phyloP scores from a whole-genome alignment of 257 asterid genomes.

The Plantago elongata region DNA sequence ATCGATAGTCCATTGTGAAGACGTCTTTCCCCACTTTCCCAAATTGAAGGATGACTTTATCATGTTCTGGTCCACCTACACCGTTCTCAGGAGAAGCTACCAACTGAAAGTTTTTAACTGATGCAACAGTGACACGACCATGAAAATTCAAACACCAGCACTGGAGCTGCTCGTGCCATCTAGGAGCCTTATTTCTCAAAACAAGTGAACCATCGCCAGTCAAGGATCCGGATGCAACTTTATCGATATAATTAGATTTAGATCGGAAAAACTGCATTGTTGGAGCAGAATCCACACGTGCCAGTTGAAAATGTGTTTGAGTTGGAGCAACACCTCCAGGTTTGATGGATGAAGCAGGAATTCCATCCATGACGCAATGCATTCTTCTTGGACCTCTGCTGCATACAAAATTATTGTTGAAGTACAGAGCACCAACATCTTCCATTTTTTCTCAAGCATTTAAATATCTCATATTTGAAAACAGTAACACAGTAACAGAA shows the following conservation, averaged over 20 bases:
- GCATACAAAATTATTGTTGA: background rate
- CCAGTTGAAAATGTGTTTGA: constrained; percentile 46
- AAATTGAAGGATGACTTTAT: constrained; percentile 80
- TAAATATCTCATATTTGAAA: too few species aligned
- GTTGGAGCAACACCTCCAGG: constrained; percentile 74
- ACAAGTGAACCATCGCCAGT: constrained; percentile 43
- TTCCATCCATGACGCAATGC: constrained; percentile 68
- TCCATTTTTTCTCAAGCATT: too few species aligned
- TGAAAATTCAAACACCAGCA: constrained; percentile 98
- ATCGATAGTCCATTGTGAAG: constrained; percentile 81
- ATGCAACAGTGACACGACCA: constrained; percentile 89
- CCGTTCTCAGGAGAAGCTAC: constrained; percentile 78
- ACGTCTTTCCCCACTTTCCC: constrained; percentile 94
- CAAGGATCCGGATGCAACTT: constrained; percentile 35
- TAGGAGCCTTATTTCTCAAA: constrained; percentile 73
- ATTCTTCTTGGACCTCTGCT: constrained; percentile 90
- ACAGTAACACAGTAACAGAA: too few species aligned
- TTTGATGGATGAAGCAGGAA: constrained; percentile 60
- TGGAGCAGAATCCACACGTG: constrained; percentile 42
- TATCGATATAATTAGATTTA: constrained; percentile 40
- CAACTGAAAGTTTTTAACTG: constrained; percentile 88
- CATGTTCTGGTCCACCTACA: constrained; percentile 57
- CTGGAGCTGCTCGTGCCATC: constrained; percentile 96
- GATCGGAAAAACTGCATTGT: constrained; percentile 40
- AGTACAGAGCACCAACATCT: background rate